These are phyloP conservation scores for Elsinoe fawcettii DNA, from an alignment of 2,329 filamentous ascomycete species.

Conservation along the genomic window DNA sequence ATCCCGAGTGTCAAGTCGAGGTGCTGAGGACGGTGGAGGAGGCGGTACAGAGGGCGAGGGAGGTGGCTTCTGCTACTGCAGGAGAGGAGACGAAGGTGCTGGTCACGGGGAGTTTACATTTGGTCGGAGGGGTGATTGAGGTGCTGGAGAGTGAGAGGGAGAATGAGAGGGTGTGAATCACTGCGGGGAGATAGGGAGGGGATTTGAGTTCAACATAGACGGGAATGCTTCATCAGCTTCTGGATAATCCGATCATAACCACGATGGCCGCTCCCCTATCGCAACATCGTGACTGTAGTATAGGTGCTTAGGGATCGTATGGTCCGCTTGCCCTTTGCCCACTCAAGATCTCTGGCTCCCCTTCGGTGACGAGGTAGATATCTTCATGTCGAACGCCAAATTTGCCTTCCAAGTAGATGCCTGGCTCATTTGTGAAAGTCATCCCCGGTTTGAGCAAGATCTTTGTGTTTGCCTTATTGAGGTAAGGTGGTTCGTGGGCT, in stretches of 20 bases:
- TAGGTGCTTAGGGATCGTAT: conserved; percentile 42
- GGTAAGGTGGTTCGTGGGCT: conserved; percentile 56
- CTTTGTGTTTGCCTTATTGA: conserved; percentile 53
- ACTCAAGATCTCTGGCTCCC: conserved; percentile 48
- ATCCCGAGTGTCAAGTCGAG: conserved; percentile 46
- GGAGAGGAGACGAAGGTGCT: conserved; percentile 51
- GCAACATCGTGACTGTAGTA: too few relatives aligned
- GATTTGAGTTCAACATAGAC: conserved; percentile 6
- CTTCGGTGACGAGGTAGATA: conserved; percentile 49
- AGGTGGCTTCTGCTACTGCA: conserved; percentile 27
- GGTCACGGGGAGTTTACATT: conserved; percentile 75
- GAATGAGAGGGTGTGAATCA: background rate
- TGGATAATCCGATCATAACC: background rate
- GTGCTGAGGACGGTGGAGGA: conserved; percentile 62
- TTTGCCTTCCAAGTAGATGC: conserved; percentile 51
- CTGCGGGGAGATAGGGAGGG: background rate
- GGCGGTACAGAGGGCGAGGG: conserved; percentile 53
- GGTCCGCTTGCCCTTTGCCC: conserved; percentile 45
- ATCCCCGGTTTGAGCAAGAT: conserved; percentile 47
- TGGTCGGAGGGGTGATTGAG: conserved; percentile 71
- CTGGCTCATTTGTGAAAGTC: conserved; percentile 57
- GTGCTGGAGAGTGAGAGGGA: conserved; percentile 50
- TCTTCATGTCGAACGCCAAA: conserved; percentile 59
- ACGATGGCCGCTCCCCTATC: background rate
- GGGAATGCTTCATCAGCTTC: conserved; percentile 4